phyloP scores from a whole-genome alignment of 129 eudicot genomes.

The Sambucus nigra region DNA sequence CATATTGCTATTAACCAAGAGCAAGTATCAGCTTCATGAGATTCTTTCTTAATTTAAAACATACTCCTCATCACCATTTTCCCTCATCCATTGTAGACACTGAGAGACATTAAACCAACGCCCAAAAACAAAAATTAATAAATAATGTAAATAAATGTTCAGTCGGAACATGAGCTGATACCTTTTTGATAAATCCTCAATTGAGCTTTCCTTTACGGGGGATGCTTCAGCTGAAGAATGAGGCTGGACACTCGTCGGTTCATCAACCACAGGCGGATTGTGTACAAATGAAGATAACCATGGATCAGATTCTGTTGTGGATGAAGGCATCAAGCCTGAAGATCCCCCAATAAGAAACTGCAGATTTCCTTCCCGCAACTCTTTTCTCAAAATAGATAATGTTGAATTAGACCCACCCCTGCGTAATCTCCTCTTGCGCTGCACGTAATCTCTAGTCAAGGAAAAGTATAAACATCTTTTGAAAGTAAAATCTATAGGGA shows the following conservation, averaged over 20 bases:
- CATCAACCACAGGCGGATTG: slow-evolving; percentile 37
- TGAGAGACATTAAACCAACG: too few relatives aligned
- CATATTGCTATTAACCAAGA: too few relatives aligned
- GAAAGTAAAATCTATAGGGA: neutral
- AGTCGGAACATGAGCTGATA: slow-evolving; percentile 10
- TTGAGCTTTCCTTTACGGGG: slow-evolving; percentile 21
- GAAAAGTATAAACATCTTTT: slow-evolving; percentile 15
- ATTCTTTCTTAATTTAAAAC: too few relatives aligned
- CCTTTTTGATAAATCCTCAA: slow-evolving; percentile 33
- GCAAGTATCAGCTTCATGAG: too few relatives aligned
- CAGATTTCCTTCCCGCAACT: slow-evolving; percentile 58
- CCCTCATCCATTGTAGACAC: too few relatives aligned
- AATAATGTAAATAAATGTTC: too few relatives aligned
- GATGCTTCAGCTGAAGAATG: slow-evolving; percentile 23
- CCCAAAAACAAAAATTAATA: too few relatives aligned
- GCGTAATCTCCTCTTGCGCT: slow-evolving; percentile 69
- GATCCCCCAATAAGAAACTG: slow-evolving; percentile 66
- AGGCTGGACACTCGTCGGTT: slow-evolving; percentile 25
- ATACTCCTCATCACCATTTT: too few relatives aligned
- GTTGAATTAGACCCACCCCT: slow-evolving; percentile 46
- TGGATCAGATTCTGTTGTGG: slow-evolving; percentile 57
- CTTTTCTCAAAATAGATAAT: slow-evolving; percentile 46
- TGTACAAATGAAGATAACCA: slow-evolving; percentile 59
- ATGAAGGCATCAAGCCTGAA: slow-evolving; percentile 25
- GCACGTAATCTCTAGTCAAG: slow-evolving; percentile 65